phyloP scores from a whole-genome alignment of 495 filamentous ascomycete genomes.

The Aspergillus ostianus region DNA sequence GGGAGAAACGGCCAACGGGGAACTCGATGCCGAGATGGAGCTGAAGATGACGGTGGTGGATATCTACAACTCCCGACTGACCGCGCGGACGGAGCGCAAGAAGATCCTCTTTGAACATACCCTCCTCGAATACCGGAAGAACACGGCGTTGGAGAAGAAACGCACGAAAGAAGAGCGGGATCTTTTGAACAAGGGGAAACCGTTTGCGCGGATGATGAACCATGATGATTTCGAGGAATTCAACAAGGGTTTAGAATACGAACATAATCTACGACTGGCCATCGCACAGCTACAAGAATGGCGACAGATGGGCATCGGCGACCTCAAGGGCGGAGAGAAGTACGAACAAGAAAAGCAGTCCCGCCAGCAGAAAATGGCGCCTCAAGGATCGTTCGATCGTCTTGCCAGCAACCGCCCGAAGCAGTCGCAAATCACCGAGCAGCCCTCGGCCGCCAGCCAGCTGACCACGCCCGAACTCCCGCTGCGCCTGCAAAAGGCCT shows the following conservation, averaged over 20 bases:
- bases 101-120: constrained; percentile 95
- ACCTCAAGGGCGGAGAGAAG: constrained; percentile 84
- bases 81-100: constrained; percentile 89
- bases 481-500: constrained; percentile 50
- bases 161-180: constrained; percentile 93
- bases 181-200: constrained; percentile 86
- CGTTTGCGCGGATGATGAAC: constrained; percentile 96
- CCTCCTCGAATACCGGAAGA: constrained; percentile 88
- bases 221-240: constrained; percentile 84
- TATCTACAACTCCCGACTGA: constrained; percentile 93
- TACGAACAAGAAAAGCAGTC: constrained; percentile 88
- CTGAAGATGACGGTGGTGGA: constrained; percentile 98
- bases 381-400: constrained; percentile 77
- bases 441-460: constrained; percentile 65
- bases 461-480: constrained; percentile 76
- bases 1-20: constrained; percentile 81
- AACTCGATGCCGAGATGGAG: constrained; percentile 90
- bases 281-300: constrained; percentile 92
- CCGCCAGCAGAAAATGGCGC: constrained; percentile 66
- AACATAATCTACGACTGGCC: constrained; percentile 86
- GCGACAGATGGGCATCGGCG: constrained; percentile 77
- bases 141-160: constrained; percentile 84
- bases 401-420: constrained; percentile 60
- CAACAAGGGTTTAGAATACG: constrained; percentile 78
- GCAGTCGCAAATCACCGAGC: constrained; percentile 60